Percentiles rank a stretch among this genome's conserved stretches.
These are phyloP conservation scores for Allomyces javanicus DNA, from an alignment of 192 early-diverging fungal genomes.

Conservation along the genomic window DNA sequence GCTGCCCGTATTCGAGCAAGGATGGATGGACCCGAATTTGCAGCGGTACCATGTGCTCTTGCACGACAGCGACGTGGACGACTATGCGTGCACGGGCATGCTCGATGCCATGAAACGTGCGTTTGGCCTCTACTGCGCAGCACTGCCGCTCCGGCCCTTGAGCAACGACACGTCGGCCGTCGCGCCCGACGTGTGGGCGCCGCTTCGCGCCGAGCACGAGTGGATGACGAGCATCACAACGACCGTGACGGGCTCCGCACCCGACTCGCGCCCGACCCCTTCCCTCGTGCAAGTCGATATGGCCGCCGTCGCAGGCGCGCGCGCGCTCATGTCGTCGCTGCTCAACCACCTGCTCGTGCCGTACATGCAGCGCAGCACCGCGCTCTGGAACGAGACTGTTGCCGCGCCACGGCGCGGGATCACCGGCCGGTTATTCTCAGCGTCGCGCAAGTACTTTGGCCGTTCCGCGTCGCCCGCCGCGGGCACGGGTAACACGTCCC, in stretches of 20 bases:
- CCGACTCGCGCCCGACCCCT: too few species aligned
- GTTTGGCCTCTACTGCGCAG: neutral
- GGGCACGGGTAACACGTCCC: slow-evolving; percentile 6
- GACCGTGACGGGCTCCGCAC: too few species aligned
- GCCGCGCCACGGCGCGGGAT: slow-evolving; percentile 68
- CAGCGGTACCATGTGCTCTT: neutral
- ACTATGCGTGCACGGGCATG: neutral
- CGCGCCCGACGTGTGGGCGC: neutral
- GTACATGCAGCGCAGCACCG: slow-evolving; percentile 72
- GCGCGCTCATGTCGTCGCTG: neutral
- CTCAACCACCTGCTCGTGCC: slow-evolving; percentile 33
- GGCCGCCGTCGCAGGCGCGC: neutral
- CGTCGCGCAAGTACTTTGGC: slow-evolving; percentile 67
- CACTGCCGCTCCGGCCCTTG: too few species aligned
- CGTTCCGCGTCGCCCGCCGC: slow-evolving; percentile 18
- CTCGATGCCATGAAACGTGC: neutral
- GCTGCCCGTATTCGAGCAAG: neutral
- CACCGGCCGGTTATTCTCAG: slow-evolving; percentile 71
- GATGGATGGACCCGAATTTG: neutral
- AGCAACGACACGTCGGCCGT: neutral
- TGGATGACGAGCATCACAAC: too few species aligned
- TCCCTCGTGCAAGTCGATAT: neutral
- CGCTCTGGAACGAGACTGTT: slow-evolving; percentile 79
- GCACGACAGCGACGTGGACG: neutral
- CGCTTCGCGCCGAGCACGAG: neutral